Base-by-base conservation (phyloP, 2,329 filamentous ascomycete species). In the Nakataea oryzae region DNA sequence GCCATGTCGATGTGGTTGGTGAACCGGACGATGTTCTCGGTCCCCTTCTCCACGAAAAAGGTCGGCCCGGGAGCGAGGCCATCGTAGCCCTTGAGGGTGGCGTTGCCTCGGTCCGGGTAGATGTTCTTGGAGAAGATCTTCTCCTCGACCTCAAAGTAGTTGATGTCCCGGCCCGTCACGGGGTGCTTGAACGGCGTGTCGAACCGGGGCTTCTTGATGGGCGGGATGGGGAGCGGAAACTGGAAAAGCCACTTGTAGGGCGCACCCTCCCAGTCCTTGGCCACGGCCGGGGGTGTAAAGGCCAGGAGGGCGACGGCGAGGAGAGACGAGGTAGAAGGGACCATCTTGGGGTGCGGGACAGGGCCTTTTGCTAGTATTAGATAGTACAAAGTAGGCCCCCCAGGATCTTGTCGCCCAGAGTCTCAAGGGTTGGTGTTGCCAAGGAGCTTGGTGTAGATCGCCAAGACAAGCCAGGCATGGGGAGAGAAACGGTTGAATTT, bases 41-140 rank as follows among this genome's bases (percentile, higher is more conserved):
- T 70, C 0, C 79, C 79, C 63, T 72, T 70, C 28, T 74, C 72
- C 65, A 80, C 75, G 24, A 72, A 66, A 63, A 81, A 79, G 0
- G 76, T 81, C 2, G 79, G 79, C 0, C 81, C 80, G 3, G 80
- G 79, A 8, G 73, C 72, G 12, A 75, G 73, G 28, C 80, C 80
- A 73, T 83, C 76, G 62, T 81, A 82, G 1, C 80, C 79, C 50
- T 67, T 65, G 3, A 71, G 63, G 14, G 63, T 68, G 29, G 67
- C 64, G 21, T 58, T 58, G 8, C 57, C 57, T 47, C 66, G 61
- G 59, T 61, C 64, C 8, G 69, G 69, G 30, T 71, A 70, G 7
- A 71, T 66, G 34, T 66, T 61, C 6, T 65, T 60, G n/a, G 60
- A 61, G 60, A 69, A 66, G 64, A 70, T 68, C 57, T 67, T 63